These are phyloP conservation scores for Exophiala alcalophila DNA, from an alignment of 2,329 filamentous ascomycete species.

Conservation along the genomic window DNA sequence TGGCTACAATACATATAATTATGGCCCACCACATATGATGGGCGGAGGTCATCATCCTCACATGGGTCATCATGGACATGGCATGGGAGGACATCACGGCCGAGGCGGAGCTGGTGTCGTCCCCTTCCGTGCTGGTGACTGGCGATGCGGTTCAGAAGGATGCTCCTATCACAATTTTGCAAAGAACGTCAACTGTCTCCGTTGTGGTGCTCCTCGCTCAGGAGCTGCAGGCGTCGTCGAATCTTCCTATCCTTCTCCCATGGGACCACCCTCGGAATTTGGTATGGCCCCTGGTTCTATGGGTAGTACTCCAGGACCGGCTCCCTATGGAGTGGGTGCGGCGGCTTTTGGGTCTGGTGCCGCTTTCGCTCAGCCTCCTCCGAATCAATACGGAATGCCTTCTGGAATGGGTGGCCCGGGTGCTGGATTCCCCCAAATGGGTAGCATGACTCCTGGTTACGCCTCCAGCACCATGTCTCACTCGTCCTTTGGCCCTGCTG, in stretches of 20 bases:
- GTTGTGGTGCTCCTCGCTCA: conserved; percentile 91
- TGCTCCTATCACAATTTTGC: conserved; percentile 99
- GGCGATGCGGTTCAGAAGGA: conserved; percentile 97
- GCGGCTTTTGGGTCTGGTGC: conserved; percentile 62
- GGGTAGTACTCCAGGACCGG: conserved; percentile 75
- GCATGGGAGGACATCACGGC: conserved; percentile 52
- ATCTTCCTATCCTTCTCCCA: conserved; percentile 83
- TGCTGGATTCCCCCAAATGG: conserved; percentile 65
- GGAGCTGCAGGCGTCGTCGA: conserved; percentile 93
- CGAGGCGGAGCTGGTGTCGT: conserved; percentile 76
- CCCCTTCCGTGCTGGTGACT: conserved; percentile 96
- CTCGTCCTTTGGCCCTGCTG: conserved; percentile 84
- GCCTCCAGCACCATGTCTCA: conserved; percentile 74
- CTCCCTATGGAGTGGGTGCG: conserved; percentile 67
- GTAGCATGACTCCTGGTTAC: conserved; percentile 72
- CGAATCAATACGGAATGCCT: conserved; percentile 84
- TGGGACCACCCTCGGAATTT: conserved; percentile 75
- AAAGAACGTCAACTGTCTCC: conserved; percentile 96
- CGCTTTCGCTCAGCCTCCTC: conserved; percentile 62
- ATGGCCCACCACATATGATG: conserved; percentile 73
- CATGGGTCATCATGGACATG: conserved; percentile 55
- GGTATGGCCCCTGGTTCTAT: conserved; percentile 86
- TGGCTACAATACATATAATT: conserved; percentile 57
- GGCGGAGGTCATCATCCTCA: conserved; percentile 63
- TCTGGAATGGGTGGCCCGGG: conserved; percentile 76